phyloP scores from a whole-genome alignment of 352 stramenopile genomes.

The Globisporangium spiculum region DNA sequence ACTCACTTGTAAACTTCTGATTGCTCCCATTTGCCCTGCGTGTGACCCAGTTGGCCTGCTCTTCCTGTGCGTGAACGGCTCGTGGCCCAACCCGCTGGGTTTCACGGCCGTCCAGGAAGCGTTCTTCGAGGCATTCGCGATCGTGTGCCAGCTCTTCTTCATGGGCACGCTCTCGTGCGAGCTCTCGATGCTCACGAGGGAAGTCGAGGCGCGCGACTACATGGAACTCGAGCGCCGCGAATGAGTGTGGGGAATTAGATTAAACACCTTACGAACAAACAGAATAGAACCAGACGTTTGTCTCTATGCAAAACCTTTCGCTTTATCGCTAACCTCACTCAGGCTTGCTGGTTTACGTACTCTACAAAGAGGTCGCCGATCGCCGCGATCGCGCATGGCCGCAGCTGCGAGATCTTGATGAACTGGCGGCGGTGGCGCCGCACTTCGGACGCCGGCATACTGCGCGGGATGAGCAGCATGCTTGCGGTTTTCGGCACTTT shows the following conservation, averaged over 20 bases:
- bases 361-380: slow-evolving; percentile 74
- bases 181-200: slow-evolving; percentile 46
- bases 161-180: slow-evolving; percentile 84
- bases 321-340: slow-evolving; percentile 2
- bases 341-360: slow-evolving; percentile 75
- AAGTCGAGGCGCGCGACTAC: slow-evolving; percentile 69
- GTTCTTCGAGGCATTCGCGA: slow-evolving; percentile 80
- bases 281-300: neutral
- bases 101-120: slow-evolving; percentile 82
- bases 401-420: slow-evolving; percentile 72
- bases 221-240: slow-evolving; percentile 54
- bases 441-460: slow-evolving; percentile 51
- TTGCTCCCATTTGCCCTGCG: neutral
- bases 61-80: slow-evolving; percentile 79
- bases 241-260: slow-evolving; percentile 11
- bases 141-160: slow-evolving; percentile 86
- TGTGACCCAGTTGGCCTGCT: slow-evolving; percentile 53
- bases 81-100: slow-evolving; percentile 74
- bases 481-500: slow-evolving; percentile 32
- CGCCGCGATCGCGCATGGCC: slow-evolving; percentile 42
- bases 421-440: slow-evolving; percentile 79
- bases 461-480: slow-evolving; percentile 39
- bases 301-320: neutral
- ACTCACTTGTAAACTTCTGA: neutral
- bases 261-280: neutral